Base-by-base conservation (phyloP, 495 filamentous ascomycete genomes). In the Trichoderma gamsii region DNA sequence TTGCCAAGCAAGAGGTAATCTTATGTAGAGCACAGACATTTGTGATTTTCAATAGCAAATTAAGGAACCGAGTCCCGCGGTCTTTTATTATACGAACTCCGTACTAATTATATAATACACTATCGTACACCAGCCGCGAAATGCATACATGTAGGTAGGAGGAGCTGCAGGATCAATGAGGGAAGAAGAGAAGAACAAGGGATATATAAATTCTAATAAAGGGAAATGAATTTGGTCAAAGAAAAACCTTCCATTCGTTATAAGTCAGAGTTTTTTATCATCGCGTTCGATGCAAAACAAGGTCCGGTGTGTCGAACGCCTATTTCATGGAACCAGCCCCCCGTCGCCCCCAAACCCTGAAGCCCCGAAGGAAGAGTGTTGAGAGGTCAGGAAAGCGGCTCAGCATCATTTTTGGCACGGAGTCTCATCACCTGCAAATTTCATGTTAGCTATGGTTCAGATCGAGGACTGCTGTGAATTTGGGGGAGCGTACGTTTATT, bases 301-400 rank as follows among this genome's bases (percentile, higher is more conserved):
- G 93, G 87, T 89, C 81, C 81, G 75, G 85, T 97, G 95, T 97
- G 95, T 92, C 93, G 92, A 93, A 97, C 96, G 92, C 96, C 86
- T 84, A 89, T 92, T 86, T 99, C 95, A 99, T 83, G 80, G 87
- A 91, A 84, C 86, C 88, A 77, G 70, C 82, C 82, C 76, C 78
- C 74, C 38, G 80, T 86, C 79, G 76, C 87, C 83, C 76, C 77
- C 84, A 86, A 86, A 91, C 92, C 95, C 96, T 96, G 80, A 80
- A 83, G 86, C 78, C 82, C 80, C 77, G 84, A 82, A 79, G 83
- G 83, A 83, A 81, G 84, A 66, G 65, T 66, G 25, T 32, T 66
- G 65, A 32, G 21, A 44, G 43, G 43, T 66, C 65, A 32, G 43
- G 65, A 32, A 51, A 44, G 65, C 44, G 85, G 82, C 86, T 86